A percentile compares a stretch with the other conserved stretches of the same genome.
phyloP scores from a whole-genome alignment of 108 stramenopile genomes.

The Aurantiochytrium sp. region DNA sequence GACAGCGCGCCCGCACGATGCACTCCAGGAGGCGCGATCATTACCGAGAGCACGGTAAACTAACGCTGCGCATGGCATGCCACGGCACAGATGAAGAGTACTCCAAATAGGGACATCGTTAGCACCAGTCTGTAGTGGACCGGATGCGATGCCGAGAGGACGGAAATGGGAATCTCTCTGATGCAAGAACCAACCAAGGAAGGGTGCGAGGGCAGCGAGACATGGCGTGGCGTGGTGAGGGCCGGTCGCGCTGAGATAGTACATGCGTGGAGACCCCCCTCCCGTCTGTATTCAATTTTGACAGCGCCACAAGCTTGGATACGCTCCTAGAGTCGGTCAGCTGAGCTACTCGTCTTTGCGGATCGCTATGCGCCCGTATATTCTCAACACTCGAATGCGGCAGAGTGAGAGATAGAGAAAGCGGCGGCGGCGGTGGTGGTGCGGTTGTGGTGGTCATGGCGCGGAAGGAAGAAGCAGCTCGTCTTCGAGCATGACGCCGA shows the following conservation, averaged over 20 bases:
- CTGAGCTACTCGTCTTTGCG: not conserved
- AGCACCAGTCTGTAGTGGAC: not conserved
- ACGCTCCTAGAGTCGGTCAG: not conserved
- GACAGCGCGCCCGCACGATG: not conserved
- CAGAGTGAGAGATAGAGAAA: no score
- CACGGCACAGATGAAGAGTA: constrained; percentile 10
- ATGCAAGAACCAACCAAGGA: no score
- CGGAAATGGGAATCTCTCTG: constrained; percentile 23
- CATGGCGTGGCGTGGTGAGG: no score
- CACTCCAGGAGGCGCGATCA: not conserved
- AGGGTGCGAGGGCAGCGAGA: no score
- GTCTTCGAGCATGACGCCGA: constrained; percentile 8
- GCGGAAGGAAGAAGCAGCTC: not conserved
- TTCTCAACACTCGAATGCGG: no score
- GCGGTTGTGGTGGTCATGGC: not conserved
- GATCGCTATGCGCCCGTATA: constrained; percentile 1
- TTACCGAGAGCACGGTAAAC: no score
- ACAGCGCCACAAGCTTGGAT: constrained; percentile 1
- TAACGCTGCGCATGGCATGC: no score
- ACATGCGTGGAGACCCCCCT: not conserved
- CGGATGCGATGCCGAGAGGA: not conserved
- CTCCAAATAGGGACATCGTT: constrained; percentile 19
- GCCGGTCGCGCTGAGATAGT: constrained; percentile 1
- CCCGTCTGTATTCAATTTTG: not conserved
- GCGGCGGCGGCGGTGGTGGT: no score